Conservation (phyloP, 176 grass and related monocot species). For the Phoenix dactylifera region DNA sequence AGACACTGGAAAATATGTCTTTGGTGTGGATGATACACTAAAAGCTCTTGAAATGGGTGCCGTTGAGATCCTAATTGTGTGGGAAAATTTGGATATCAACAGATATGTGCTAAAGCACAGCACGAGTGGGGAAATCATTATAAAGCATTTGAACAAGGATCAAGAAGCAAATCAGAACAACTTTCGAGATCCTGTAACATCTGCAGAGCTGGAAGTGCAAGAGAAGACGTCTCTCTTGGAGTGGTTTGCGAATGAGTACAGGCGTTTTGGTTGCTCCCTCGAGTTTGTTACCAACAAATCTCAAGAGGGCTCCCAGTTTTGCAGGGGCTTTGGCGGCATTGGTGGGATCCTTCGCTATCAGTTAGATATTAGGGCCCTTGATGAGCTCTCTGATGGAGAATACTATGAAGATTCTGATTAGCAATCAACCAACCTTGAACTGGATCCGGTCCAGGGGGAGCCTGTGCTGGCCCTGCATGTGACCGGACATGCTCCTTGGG, state of each 20-base stretch:
- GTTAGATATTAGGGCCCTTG: conserved; percentile 18
- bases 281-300: conserved; percentile 30
- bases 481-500: conserved; percentile 9
- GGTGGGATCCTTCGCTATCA: conserved; percentile 28
- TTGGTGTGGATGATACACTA: conserved; percentile 30
- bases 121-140: background rate
- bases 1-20: conserved; percentile 38
- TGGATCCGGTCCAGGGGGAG: conserved; percentile 26
- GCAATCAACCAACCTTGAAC: conserved; percentile 24
- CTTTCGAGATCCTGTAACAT: conserved; percentile 20
- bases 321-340: conserved; percentile 27
- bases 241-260: conserved; percentile 27
- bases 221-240: conserved; percentile 15
- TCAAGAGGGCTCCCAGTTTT: conserved; percentile 23
- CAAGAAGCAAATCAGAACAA: conserved; percentile 24
- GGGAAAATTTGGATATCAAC: conserved; percentile 27
- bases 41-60: conserved; percentile 24
- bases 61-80: conserved; percentile 21
- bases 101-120: conserved; percentile 19
- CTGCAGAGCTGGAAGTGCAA: conserved; percentile 8
- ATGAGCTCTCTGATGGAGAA: conserved; percentile 23
- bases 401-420: conserved; percentile 26
- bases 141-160: conserved; percentile 21
- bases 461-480: conserved; percentile 9
- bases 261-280: conserved; percentile 17